Evolutionary conservation across 2,329 filamentous ascomycete genomes (phyloP).

Genomic region (Aspergillus piperis): DNA sequence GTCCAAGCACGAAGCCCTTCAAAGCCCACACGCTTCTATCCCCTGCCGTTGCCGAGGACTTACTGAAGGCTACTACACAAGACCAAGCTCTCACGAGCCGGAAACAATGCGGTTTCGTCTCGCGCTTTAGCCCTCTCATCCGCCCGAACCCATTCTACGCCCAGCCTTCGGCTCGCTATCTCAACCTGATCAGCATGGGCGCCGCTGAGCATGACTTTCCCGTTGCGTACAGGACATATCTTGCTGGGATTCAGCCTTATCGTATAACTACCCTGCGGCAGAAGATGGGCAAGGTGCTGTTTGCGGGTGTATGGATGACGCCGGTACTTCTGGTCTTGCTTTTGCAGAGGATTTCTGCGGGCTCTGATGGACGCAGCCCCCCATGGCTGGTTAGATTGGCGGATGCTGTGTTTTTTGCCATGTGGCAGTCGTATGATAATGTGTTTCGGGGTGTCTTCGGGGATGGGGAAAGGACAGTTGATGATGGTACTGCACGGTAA

Average conservation of each 20-base stretch:
- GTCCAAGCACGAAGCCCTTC: slow-evolving; percentile 67
- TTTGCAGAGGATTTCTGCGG: slow-evolving; percentile 51
- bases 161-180: slow-evolving; percentile 80
- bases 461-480: slow-evolving; percentile 73
- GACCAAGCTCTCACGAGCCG: not conserved
- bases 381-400: slow-evolving; percentile 62
- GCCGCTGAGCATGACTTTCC: slow-evolving; percentile 80
- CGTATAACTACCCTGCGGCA: slow-evolving; percentile 68
- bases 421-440: slow-evolving; percentile 67
- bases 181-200: slow-evolving; percentile 76
- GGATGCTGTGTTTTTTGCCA: slow-evolving; percentile 55
- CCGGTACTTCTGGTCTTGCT: slow-evolving; percentile 57
- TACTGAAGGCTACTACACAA: not conserved
- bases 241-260: slow-evolving; percentile 70
- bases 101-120: not conserved
- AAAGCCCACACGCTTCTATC: slow-evolving; percentile 83
- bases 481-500: not conserved
- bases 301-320: slow-evolving; percentile 63
- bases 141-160: slow-evolving; percentile 72
- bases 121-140: slow-evolving; percentile 42
- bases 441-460: slow-evolving; percentile 71
- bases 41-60: slow-evolving; percentile 47
- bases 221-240: slow-evolving; percentile 71
- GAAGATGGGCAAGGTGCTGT: slow-evolving; percentile 62
- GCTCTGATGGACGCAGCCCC: slow-evolving; percentile 68